phyloP scores from a whole-genome alignment of 129 eudicot genomes.

The Deinandra increscens region DNA sequence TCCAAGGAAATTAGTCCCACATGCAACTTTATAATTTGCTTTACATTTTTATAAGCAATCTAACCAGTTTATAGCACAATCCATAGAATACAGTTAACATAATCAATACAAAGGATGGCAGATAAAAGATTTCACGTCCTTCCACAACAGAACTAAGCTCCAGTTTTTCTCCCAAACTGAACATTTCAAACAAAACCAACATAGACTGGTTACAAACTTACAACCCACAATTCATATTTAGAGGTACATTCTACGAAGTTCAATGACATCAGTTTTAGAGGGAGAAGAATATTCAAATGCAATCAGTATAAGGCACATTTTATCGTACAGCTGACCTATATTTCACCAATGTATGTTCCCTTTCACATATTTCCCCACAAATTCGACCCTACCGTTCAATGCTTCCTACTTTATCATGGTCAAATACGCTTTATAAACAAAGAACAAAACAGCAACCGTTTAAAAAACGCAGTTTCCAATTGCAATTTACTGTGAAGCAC shows the following conservation, averaged over 20 bases:
- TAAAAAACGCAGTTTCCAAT: conserved; percentile 1
- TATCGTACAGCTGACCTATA: not conserved
- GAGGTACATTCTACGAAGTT: not conserved
- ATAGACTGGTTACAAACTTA: not conserved
- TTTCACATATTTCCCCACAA: not conserved
- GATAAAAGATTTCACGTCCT: not conserved
- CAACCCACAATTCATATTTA: conserved; percentile 14
- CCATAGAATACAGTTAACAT: not conserved
- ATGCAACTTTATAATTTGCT: not conserved
- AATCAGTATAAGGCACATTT: not conserved
- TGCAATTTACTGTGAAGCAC: not conserved
- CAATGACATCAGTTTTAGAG: not conserved
- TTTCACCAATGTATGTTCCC: not conserved
- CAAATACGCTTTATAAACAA: not conserved
- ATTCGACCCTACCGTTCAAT: not conserved
- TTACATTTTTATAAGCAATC: conserved; percentile 12
- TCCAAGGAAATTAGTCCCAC: not conserved
- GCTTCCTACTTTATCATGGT: conserved; percentile 3
- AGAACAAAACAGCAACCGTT: not conserved
- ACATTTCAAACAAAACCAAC: not conserved
- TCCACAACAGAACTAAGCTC: not conserved
- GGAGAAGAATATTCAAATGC: not conserved
- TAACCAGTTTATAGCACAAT: not conserved
- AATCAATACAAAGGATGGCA: not conserved
- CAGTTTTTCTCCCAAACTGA: not conserved